These are phyloP conservation scores for Kwoniella newhampshirensis DNA, from an alignment of 768 basidiomycete genomes.

Conservation along the genomic window DNA sequence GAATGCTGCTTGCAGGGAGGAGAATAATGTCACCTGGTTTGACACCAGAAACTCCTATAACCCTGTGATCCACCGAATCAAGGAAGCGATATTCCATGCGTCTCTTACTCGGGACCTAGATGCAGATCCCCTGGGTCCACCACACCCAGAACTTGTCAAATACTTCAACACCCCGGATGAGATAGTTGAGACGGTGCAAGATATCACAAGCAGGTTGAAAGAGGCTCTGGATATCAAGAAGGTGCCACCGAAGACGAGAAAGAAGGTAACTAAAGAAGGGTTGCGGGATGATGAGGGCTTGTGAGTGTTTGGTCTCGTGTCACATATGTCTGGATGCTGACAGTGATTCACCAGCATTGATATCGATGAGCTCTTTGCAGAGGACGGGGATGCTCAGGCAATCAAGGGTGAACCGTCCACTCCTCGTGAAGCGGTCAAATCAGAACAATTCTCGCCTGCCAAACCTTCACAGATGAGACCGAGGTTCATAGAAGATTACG, in stretches of 20 bases:
- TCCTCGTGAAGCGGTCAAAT: slow-evolving; percentile 22
- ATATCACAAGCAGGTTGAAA: slow-evolving; percentile 65
- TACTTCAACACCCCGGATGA: slow-evolving; percentile 77
- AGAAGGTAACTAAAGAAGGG: slow-evolving; percentile 54
- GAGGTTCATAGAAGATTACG: slow-evolving; percentile 23
- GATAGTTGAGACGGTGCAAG: slow-evolving; percentile 64
- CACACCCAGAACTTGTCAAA: slow-evolving; percentile 78
- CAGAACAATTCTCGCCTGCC: slow-evolving; percentile 15
- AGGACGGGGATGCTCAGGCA: slow-evolving; percentile 54
- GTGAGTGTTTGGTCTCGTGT: slow-evolving; percentile 26
- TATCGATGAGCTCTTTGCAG: slow-evolving; percentile 55
- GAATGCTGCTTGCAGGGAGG: background rate
- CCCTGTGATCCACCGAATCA: slow-evolving; percentile 83
- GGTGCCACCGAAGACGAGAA: slow-evolving; percentile 63
- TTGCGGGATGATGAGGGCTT: slow-evolving; percentile 56
- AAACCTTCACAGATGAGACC: slow-evolving; percentile 51
- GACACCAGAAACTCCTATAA: slow-evolving; percentile 75
- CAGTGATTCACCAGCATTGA: slow-evolving; percentile 36
- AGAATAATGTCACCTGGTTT: slow-evolving; percentile 66
- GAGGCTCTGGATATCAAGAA: slow-evolving; percentile 72
- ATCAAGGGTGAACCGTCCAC: slow-evolving; percentile 13
- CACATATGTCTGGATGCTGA: background rate
- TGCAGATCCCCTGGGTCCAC: slow-evolving; percentile 73
- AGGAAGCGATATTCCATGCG: slow-evolving; percentile 88
- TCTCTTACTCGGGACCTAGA: slow-evolving; percentile 74